These are phyloP conservation scores for Centaurea solstitialis DNA, from an alignment of 129 eudicot genomes.

Conservation along the genomic window DNA sequence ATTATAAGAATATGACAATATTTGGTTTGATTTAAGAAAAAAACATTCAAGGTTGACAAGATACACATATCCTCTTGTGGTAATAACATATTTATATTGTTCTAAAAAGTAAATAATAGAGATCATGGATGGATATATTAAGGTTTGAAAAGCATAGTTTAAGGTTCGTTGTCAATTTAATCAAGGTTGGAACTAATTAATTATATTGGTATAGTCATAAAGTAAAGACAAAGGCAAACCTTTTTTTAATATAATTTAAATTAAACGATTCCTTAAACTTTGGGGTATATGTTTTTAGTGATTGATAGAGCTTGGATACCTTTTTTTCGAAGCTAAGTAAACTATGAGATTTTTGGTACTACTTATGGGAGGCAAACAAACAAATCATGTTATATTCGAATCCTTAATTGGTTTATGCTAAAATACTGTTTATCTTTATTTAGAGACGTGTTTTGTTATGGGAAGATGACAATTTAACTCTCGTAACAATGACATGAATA, in stretches of 20 bases:
- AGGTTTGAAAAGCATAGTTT: conserved; percentile 15
- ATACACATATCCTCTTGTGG: neutral
- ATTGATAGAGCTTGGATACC: conserved; percentile 14
- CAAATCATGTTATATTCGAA: neutral
- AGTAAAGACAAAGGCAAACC: conserved; percentile 47
- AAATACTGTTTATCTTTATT: neutral
- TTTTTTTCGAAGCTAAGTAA: conserved; percentile 53
- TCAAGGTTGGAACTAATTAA: conserved; percentile 16
- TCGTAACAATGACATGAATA: neutral
- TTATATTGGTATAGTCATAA: conserved; percentile 47
- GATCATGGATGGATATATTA: neutral
- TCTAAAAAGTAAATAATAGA: neutral
- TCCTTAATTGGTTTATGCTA: neutral
- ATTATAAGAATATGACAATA: neutral
- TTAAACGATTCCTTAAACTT: conserved; percentile 7
- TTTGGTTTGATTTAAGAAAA: neutral
- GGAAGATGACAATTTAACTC: neutral
- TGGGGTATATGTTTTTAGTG: neutral
- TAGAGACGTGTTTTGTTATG: neutral
- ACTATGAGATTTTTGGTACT: conserved; percentile 4
- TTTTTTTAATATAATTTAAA: neutral
- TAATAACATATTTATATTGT: neutral
- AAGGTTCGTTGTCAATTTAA: conserved; percentile 33
- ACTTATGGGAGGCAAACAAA: conserved; percentile 1
- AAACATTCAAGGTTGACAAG: neutral